Base-by-base conservation (phyloP, 768 basidiomycete species). In the Kwoniella bestiolae region DNA sequence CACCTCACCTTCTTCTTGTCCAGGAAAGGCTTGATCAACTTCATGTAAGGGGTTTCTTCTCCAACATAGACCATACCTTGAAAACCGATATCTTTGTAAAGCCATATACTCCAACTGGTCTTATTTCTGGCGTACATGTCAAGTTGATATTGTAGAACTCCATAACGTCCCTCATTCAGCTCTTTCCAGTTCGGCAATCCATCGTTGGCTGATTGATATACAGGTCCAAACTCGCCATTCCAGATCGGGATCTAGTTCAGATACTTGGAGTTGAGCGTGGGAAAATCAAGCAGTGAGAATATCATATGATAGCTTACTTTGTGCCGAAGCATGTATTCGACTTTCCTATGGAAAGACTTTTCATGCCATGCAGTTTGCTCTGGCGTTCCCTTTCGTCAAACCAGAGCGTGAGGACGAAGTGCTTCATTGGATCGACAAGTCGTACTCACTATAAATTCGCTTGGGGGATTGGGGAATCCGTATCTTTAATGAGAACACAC, bases 151-250 rank as follows among this genome's bases (percentile, higher is more conserved):
- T 86, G 83, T 61, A 92, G 84, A 8, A 90, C 88, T 18, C 79
- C 82, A 80, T 87, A 89, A 25, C 90, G 83, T 23, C 70, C 75
- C 65, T 85, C 83, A 80, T 92, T 91, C 82, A 89, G 90, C 49
- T 72, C 71, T 26, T 90, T 86, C 52, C 86, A 89, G 47, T 81
- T 80, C 2, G 83, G 84, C 3, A 88, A 87, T 3, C 85, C 86
- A 83, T 77, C 81, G 82, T 66, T 66, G 41, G 69, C 69, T 44
- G 35, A 67, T 16, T 64, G 69, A 82, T 91, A 91, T 21, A 92
- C 90, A 2, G 90, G 89, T n/a, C 91, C 91, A 86, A 88, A 91
- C 78, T 90, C 90, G 18, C 90, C 90, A 70, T 91, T 89, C 89
- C 90, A 88, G 44, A 62, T 66, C 9, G 58, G 67, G 5, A 49